phyloP scores from a whole-genome alignment of 2,329 filamentous ascomycete genomes.

The Pezicula carpinea region DNA sequence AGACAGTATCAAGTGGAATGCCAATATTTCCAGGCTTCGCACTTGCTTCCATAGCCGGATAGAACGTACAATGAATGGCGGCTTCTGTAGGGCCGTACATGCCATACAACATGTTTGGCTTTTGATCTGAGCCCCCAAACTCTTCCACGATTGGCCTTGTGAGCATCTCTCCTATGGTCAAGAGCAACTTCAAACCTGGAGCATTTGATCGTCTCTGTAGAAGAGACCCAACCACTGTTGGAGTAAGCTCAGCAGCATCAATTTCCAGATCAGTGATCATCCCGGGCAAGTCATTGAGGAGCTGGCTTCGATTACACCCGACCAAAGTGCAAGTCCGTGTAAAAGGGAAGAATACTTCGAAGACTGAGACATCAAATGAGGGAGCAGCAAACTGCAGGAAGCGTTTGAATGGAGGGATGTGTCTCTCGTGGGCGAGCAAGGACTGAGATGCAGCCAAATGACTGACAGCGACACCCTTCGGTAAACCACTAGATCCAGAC shows the following conservation, averaged over 20 bases:
- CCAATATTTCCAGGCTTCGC: constrained; percentile 69
- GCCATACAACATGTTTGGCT: constrained; percentile 68
- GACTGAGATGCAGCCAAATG: constrained; percentile 79
- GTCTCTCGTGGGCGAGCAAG: constrained; percentile 71
- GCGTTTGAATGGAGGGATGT: constrained; percentile 70
- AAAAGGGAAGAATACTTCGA: constrained; percentile 89
- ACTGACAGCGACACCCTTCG: constrained; percentile 81
- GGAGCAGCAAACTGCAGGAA: constrained; percentile 91
- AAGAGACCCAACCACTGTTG: constrained; percentile 77
- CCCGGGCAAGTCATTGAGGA: constrained; percentile 71
- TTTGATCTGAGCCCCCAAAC: constrained; percentile 54
- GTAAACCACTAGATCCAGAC: constrained; percentile 81
- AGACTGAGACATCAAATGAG: constrained; percentile 91
- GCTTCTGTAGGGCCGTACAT: constrained; percentile 96
- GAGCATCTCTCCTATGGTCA: constrained; percentile 94
- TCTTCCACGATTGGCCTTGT: constrained; percentile 71
- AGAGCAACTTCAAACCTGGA: constrained; percentile 62
- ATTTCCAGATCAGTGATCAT: constrained; percentile 61
- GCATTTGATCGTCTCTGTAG: constrained; percentile 63
- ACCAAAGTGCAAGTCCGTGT: constrained; percentile 71
- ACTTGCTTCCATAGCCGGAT: constrained; percentile 52
- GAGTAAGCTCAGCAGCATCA: constrained; percentile 85
- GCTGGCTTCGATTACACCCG: constrained; percentile 59
- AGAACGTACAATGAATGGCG: constrained; percentile 82
- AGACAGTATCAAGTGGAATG: constrained; percentile 70